Conservation (phyloP, 441 rosid genomes). For the Raphanus hybrid region DNA sequence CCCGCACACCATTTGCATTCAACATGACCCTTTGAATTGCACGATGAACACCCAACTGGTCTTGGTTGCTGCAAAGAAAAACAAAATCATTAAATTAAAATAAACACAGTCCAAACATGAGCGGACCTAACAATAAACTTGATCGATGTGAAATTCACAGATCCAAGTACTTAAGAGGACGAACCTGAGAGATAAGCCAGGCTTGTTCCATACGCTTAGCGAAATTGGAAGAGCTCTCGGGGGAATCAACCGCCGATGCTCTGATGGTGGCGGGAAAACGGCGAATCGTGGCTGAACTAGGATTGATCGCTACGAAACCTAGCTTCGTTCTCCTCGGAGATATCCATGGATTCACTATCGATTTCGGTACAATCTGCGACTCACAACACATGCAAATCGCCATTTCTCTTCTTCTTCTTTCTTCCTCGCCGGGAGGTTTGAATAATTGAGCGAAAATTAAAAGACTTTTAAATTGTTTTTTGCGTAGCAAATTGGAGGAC, state of each 20-base stretch:
- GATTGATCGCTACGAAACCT: slow-evolving; percentile 28
- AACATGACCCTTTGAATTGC: slow-evolving; percentile 69
- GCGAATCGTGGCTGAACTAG: slow-evolving; percentile 11
- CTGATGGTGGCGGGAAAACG: slow-evolving; percentile 35
- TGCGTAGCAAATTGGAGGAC: not conserved
- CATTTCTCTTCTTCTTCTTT: slow-evolving; percentile 29
- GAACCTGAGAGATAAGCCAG: slow-evolving; percentile 87
- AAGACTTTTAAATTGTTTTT: not conserved
- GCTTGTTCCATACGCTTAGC: slow-evolving; percentile 81
- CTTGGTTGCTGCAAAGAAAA: slow-evolving; percentile 71
- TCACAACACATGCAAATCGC: slow-evolving; percentile 39
- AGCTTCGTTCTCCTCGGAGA: slow-evolving; percentile 32
- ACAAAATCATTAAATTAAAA: not conserved
- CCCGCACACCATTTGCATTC: slow-evolving; percentile 96
- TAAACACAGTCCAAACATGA: not conserved
- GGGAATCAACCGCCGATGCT: slow-evolving; percentile 77
- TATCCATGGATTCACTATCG: slow-evolving; percentile 27
- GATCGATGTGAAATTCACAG: not conserved
- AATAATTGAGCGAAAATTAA: not conserved
- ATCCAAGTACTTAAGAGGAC: not conserved
- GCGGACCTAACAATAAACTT: not conserved
- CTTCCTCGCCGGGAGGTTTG: not conserved
- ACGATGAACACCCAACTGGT: slow-evolving; percentile 76
- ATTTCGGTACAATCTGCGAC: slow-evolving; percentile 39
- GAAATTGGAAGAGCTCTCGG: slow-evolving; percentile 75